Percentiles rank a stretch among this genome's conserved stretches.
Conservation (phyloP, 352 stramenopile species). For the Achlya hypogyna region DNA sequence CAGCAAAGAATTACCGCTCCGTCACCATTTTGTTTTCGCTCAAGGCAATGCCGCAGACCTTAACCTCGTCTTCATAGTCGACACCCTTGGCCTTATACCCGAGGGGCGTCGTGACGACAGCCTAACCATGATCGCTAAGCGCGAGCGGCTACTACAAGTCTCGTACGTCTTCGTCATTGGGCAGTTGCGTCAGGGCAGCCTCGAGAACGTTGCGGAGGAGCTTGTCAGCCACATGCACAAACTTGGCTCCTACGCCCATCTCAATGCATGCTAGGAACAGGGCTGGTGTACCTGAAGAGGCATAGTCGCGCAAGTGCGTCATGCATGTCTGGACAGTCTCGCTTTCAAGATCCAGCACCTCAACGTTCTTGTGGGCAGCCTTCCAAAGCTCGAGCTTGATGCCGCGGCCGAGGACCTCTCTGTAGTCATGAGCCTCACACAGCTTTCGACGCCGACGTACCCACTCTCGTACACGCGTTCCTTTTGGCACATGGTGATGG, state of each 20-base stretch:
- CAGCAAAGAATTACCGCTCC: conserved; percentile 2
- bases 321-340: conserved; percentile 79
- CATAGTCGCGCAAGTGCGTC: conserved; percentile 63
- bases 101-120: conserved; percentile 61
- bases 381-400: conserved; percentile 82
- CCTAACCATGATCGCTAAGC: conserved; percentile 22
- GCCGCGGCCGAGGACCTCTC: conserved; percentile 63
- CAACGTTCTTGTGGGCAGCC: conserved; percentile 81
- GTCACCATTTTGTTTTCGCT: conserved; percentile 5
- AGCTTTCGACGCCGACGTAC: not conserved
- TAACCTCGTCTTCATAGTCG: conserved; percentile 68
- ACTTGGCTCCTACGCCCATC: conserved; percentile 33
- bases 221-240: conserved; percentile 62
- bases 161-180: conserved; percentile 67
- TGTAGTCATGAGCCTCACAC: conserved; percentile 19
- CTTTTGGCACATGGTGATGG: not conserved
- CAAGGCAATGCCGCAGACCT: conserved; percentile 63
- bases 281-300: conserved; percentile 7
- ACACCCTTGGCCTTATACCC: conserved; percentile 65
- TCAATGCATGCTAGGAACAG: not conserved
- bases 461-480: conserved; percentile 19
- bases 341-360: conserved; percentile 75
- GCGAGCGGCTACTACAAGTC: not conserved
- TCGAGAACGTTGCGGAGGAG: conserved; percentile 61
- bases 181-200: conserved; percentile 63